These are phyloP conservation scores for Rhinocladiella similis DNA, from an alignment of 2,329 filamentous ascomycete species.

Conservation along the genomic window DNA sequence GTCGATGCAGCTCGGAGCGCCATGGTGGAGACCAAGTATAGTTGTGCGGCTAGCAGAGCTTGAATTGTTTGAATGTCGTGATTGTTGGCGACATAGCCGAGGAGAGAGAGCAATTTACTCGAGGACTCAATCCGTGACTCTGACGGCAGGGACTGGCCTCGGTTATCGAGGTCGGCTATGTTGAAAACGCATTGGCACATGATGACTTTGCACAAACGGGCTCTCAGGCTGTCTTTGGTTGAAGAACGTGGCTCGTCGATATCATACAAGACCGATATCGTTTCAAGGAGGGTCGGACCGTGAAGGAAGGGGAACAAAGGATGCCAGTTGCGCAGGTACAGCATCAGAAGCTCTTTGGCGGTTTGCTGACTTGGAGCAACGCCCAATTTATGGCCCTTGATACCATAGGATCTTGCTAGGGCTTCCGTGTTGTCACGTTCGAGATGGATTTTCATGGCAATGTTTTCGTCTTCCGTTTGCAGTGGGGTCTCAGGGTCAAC, in stretches of 20 bases:
- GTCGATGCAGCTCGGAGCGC: conserved; percentile 59
- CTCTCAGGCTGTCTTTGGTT: conserved; percentile 36
- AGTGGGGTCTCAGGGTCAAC: conserved; percentile 12
- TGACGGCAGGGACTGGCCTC: conserved; percentile 40
- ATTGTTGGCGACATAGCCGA: conserved; percentile 51
- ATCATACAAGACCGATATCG: conserved; percentile 46
- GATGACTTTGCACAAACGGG: conserved; percentile 50
- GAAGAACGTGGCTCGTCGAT: conserved; percentile 30
- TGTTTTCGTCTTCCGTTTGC: background rate
- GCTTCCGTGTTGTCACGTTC: conserved; percentile 2
- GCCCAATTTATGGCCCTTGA: conserved; percentile 28
- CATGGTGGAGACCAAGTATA: conserved; percentile 58
- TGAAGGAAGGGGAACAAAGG: conserved; percentile 58
- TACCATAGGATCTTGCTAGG: conserved; percentile 7
- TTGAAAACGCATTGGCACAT: conserved; percentile 54
- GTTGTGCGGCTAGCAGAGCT: conserved; percentile 53
- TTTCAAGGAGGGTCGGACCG: conserved; percentile 51
- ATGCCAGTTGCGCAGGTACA: conserved; percentile 48
- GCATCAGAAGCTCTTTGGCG: conserved; percentile 44
- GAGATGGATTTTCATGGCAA: conserved; percentile 4
- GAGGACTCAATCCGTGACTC: conserved; percentile 46
- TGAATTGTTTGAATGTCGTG: conserved; percentile 45
- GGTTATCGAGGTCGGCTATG: conserved; percentile 48
- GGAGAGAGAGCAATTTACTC: conserved; percentile 53
- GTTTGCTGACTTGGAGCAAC: conserved; percentile 32